Base-by-base conservation (phyloP, 805 yeast species). In the Barnettozyma siamensis region DNA sequence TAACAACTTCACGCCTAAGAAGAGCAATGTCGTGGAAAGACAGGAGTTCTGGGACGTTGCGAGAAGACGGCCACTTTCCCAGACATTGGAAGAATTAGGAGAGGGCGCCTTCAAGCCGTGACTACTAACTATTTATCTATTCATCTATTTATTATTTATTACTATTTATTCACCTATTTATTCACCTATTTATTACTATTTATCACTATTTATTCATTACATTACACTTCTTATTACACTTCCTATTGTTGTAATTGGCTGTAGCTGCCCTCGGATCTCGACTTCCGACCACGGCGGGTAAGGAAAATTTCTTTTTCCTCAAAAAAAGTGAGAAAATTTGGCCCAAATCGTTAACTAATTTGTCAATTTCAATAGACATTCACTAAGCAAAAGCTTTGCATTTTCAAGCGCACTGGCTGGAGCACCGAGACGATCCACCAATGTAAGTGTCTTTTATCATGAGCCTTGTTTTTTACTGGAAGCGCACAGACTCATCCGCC, bases 1-100 rank as follows among this genome's bases (percentile, higher is more conserved):
- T 57, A 54, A 51, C 44, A 46, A 61, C 42, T 67, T 58, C 45
- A 50, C 53, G 7, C 43, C 52, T 16, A 43, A 43, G 31, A 40
- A 44, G 17, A 35, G 46, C 3, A 27, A 41, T 9, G 40, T 36
- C 16, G 41, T 63, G 33, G 62, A 63, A 46, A 67, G 59, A 43
- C 81, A 76, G 57, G 80, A 80, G 30, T 83, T 84, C 65, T 87
- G 88, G 88, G 91, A 85, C 49, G 80, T 80, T 29, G 76, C 78
- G 59, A 76, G 79, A 67, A 80, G 95, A 70, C 76, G 85, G 56
- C 95, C 95, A 15, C 65, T 86, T 50, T 78, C 88, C 17, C 88
- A 84, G 64, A 84, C 94, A 9, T 75, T 83, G 21, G 82, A 76
- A 46, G 80, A 79, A 55, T 69, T 86, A 51, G 95, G 95, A 7